Evolutionary conservation across 2,329 filamentous ascomycete genomes (phyloP).

Genomic region (Chaetomium olivaceum): DNA sequence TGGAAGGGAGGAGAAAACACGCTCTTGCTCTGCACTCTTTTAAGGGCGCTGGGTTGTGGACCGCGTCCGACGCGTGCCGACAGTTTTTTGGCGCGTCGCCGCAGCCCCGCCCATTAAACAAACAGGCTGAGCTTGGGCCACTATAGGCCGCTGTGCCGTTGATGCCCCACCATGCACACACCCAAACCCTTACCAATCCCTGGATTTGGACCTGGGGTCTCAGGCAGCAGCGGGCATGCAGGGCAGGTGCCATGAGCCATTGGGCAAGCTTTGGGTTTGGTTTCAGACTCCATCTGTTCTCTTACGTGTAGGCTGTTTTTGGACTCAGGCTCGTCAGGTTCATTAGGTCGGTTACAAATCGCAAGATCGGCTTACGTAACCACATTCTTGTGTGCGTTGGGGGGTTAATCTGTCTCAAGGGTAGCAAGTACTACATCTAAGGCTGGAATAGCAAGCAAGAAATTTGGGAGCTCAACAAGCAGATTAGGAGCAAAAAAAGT

Average conservation of each 20-base stretch:
- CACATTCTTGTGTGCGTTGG: no score
- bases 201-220: not conserved
- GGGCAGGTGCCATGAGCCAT: not conserved
- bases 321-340: not conserved
- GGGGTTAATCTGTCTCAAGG: no score
- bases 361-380: conserved; percentile 1
- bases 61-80: conserved; percentile 31
- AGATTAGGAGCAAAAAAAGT: no score
- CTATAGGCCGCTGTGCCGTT: not conserved
- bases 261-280: not conserved
- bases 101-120: conserved; percentile 33
- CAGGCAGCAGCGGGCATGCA: conserved; percentile 18
- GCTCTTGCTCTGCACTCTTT: conserved; percentile 26
- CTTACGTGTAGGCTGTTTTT: not conserved
- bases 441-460: no score
- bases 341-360: no score
- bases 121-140: conserved; percentile 22
- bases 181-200: not conserved
- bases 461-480: no score
- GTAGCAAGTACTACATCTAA: no score
- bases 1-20: conserved; percentile 23
- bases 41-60: conserved; percentile 27
- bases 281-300: not conserved
- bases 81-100: conserved; percentile 30
- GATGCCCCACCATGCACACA: conserved; percentile 19